Evolutionary conservation across 2,329 filamentous ascomycete genomes (phyloP).

Genomic region (Cytospora mali): DNA sequence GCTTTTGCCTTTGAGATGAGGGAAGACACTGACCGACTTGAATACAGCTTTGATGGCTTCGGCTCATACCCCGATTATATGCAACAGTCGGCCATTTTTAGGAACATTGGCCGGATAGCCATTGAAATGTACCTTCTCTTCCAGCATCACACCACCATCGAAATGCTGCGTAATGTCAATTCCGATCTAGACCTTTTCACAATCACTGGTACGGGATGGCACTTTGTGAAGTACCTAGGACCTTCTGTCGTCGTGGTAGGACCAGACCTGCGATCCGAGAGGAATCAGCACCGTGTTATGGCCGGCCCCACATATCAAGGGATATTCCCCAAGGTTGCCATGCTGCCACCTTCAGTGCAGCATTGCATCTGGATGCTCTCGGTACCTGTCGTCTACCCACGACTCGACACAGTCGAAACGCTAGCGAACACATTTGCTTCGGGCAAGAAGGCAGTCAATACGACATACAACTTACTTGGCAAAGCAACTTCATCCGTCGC

Average conservation of each 20-base stretch:
- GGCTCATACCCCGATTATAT: slow-evolving; percentile 98
- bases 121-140: slow-evolving; percentile 98
- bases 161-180: slow-evolving; percentile 86
- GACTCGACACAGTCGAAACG: slow-evolving; percentile 88
- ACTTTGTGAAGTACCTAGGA: slow-evolving; percentile 95
- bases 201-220: slow-evolving; percentile 95
- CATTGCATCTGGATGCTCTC: slow-evolving; percentile 97
- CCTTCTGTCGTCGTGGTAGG: slow-evolving; percentile 89
- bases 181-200: slow-evolving; percentile 94
- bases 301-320: slow-evolving; percentile 97
- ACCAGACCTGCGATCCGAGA: slow-evolving; percentile 87
- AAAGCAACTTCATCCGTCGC: slow-evolving; percentile 95
- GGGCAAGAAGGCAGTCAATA: slow-evolving; percentile 95
- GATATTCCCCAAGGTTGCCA: slow-evolving; percentile 92
- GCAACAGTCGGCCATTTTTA: slow-evolving; percentile 97
- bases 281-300: slow-evolving; percentile 88
- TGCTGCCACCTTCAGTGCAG: slow-evolving; percentile 87
- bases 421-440: slow-evolving; percentile 89
- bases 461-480: slow-evolving; percentile 92
- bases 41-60: slow-evolving; percentile 84
- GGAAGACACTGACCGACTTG: slow-evolving; percentile 27
- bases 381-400: slow-evolving; percentile 86
- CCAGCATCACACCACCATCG: slow-evolving; percentile 95
- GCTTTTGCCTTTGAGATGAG: slow-evolving; percentile 58
- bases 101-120: slow-evolving; percentile 93